phyloP scores from a whole-genome alignment of 2,329 filamentous ascomycete genomes.

The Tolypocladium album region DNA sequence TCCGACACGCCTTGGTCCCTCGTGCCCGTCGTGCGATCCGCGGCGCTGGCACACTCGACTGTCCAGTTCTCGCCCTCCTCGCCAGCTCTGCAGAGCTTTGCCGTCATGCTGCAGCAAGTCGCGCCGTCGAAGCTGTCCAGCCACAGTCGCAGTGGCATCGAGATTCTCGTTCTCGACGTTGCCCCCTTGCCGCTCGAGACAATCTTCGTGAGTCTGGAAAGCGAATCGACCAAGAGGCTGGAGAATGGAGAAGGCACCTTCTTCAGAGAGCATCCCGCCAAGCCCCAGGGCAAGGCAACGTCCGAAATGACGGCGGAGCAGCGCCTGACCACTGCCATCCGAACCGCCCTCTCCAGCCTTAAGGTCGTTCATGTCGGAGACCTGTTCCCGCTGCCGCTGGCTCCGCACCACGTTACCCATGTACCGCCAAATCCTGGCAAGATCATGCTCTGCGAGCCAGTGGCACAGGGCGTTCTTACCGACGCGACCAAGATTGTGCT shows the following conservation, averaged over 20 bases:
- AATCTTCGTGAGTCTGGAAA: constrained; percentile 78
- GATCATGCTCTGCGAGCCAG: constrained; percentile 88
- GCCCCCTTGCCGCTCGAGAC: constrained; percentile 71
- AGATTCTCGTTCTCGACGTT: constrained; percentile 75
- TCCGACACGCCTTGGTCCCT: constrained; percentile 73
- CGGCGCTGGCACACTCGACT: constrained; percentile 61
- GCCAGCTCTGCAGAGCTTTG: constrained; percentile 67
- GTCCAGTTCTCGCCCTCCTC: constrained; percentile 69
- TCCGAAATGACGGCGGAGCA: constrained; percentile 36
- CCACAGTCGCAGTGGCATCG: constrained; percentile 66
- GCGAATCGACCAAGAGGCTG: constrained; percentile 65
- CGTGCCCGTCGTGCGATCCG: constrained; percentile 59
- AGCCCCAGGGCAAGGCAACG: constrained; percentile 24
- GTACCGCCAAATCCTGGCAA: constrained; percentile 74
- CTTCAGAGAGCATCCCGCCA: constrained; percentile 49
- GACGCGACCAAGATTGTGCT: constrained; percentile 77
- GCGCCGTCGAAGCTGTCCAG: constrained; percentile 66
- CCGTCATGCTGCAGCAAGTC: constrained; percentile 58
- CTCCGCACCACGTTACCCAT: constrained; percentile 79
- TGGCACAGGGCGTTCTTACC: constrained; percentile 73
- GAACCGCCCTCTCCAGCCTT: constrained; percentile 61
- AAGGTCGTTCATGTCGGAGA: constrained; percentile 78
- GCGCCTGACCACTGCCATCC: constrained; percentile 54
- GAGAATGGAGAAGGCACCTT: constrained; percentile 79
- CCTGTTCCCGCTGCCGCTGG: constrained; percentile 63